phyloP scores from a whole-genome alignment of 2,329 filamentous ascomycete genomes.

The Colletotrichum sidae region DNA sequence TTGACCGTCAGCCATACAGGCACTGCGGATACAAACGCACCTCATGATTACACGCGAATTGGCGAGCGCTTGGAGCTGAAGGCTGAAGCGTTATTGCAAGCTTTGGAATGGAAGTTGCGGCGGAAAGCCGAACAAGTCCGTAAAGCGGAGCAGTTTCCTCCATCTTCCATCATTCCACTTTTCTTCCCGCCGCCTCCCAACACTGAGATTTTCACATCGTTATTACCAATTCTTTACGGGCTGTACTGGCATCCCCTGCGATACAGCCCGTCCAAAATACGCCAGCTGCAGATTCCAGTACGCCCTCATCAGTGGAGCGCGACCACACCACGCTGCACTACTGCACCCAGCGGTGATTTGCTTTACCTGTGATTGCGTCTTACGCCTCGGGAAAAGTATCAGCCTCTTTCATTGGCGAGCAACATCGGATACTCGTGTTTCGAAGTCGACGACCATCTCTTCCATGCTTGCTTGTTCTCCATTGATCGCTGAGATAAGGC shows the following conservation, averaged over 20 bases:
- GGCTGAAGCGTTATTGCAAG: too few species aligned
- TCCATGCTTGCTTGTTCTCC: too few species aligned
- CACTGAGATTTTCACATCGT: not conserved
- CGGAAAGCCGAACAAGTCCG: not conserved
- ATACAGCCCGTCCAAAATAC: not conserved
- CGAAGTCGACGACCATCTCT: too few species aligned
- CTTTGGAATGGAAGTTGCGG: too few species aligned
- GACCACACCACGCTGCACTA: not conserved
- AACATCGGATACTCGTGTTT: not conserved
- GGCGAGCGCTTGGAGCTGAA: too few species aligned
- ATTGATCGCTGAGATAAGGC: too few species aligned
- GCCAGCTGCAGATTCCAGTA: slow-evolving; percentile 23
- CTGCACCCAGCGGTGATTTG: slow-evolving; percentile 29
- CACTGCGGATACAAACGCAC: not conserved
- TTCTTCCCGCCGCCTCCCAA: slow-evolving; percentile 1
- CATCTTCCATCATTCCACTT: not conserved
- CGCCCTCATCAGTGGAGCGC: slow-evolving; percentile 18
- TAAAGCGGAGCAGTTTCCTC: not conserved
- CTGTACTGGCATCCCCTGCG: too few species aligned
- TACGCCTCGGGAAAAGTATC: not conserved
- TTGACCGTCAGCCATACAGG: too few species aligned
- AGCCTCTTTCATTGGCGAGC: not conserved
- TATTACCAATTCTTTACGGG: not conserved
- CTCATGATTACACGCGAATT: not conserved
- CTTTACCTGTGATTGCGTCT: slow-evolving; percentile 10